Base-by-base conservation (phyloP, 2,329 filamentous ascomycete genomes). In the Phialocephala subalpina region DNA sequence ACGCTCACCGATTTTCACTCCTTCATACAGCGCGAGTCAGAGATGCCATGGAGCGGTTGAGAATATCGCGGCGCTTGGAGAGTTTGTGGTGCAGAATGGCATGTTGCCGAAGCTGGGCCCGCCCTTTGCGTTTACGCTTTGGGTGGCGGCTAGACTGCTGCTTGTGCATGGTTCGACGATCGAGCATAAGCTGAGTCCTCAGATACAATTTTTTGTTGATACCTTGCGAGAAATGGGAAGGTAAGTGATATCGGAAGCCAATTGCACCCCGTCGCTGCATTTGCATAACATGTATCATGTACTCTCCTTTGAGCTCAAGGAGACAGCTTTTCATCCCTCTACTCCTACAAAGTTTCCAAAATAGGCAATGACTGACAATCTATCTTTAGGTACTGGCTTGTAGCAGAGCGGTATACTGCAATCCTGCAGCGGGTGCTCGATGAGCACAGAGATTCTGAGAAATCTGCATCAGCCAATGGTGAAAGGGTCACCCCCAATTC, bases 161-260 rank as follows among this genome's bases (percentile, higher is more conserved):
- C 88, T 97, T 9, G 94, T 97, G 2, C 94, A 97, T 77, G 93
- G 93, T 29, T 96, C 92, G 8, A 97, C 94, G 0, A 93, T 97
- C 63, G 92, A 96, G 71, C 92, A 92, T 77, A 92, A 91, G 68
- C 84, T 97, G 42, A 92, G 92, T 64, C 88, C 91, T 0, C 91
- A 93, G 68, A 92, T 97, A 47, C 83, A 88, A 35, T 90, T 94
- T 68, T 92, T 97, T 47, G 92, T 97, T 53, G 91, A 94, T 64
- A 92, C 91, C 0, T 85, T 97, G 11, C 85, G 89, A 52, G 90
- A 92, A 53, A 91, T 97, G 86, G 93, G 94, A 1, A 84, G 29
- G 29, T 33, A 33, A 33, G 29, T 33, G 29, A 33, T 4, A 33
- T 33, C 29, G 4, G 29, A 33, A 33, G 9, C 29, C 29, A 33